phyloP scores from a whole-genome alignment of 306 rosid genomes.

The Acacia crassicarpa region DNA sequence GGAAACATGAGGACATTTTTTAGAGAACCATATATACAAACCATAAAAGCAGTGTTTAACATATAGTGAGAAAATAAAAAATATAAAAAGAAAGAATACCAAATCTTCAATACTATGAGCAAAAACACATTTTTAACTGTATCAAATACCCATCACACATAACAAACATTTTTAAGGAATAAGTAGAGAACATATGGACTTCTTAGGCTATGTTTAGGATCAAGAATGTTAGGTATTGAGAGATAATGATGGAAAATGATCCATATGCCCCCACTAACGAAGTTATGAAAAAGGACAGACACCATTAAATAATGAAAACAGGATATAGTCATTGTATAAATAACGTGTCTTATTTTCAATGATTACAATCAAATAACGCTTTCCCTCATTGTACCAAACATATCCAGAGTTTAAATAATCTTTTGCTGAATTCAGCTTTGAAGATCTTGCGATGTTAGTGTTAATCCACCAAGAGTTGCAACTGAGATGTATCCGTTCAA shows the following conservation, averaged over 20 bases:
- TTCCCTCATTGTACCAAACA: background rate
- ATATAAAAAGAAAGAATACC: background rate
- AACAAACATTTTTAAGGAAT: background rate
- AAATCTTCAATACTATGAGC: constrained; percentile 1
- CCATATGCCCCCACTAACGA: background rate
- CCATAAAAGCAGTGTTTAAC: background rate
- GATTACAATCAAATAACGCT: background rate
- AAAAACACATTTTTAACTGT: background rate
- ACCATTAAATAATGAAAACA: background rate
- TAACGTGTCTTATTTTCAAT: background rate
- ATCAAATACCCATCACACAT: background rate
- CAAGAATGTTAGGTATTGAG: background rate
- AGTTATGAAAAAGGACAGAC: background rate
- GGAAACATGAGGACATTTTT: background rate
- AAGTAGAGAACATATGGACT: background rate
- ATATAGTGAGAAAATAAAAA: background rate
- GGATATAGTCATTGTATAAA: background rate
- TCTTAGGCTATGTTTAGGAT: background rate
- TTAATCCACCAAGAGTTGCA: constrained; percentile 5
- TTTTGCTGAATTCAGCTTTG: background rate
- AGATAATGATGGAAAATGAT: background rate
- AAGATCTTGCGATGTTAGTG: constrained; percentile 13
- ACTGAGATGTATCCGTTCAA: background rate
- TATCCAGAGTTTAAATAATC: constrained; percentile 11
- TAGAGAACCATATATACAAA: background rate